These are phyloP conservation scores for Fusarium longipes DNA, from an alignment of 2,329 filamentous ascomycete genomes.

Conservation along the genomic window DNA sequence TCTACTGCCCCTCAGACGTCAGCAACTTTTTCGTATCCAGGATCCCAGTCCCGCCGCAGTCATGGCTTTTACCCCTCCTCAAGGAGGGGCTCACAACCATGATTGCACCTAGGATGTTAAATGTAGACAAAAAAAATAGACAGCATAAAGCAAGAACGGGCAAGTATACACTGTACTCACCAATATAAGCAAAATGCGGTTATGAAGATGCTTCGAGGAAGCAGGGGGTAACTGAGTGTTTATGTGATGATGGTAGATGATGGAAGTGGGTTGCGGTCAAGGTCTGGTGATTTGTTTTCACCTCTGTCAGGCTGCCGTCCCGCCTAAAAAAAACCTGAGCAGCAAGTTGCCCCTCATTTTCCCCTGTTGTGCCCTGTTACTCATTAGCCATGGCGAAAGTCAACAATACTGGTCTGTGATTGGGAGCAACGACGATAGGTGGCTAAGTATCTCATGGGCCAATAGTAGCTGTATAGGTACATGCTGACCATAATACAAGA, in stretches of 20 bases:
- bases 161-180: slow-evolving; percentile 25
- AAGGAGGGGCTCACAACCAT: slow-evolving; percentile 36
- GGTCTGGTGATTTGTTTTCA: slow-evolving; percentile 47
- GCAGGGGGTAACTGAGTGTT: slow-evolving; percentile 15
- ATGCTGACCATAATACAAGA: slow-evolving; percentile 22
- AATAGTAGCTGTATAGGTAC: slow-evolving; percentile 29
- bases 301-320: slow-evolving; percentile 41
- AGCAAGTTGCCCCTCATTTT: slow-evolving; percentile 42
- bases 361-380: slow-evolving; percentile 34
- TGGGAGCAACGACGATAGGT: slow-evolving; percentile 26
- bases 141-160: not conserved
- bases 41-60: slow-evolving; percentile 32
- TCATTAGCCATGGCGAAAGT: slow-evolving; percentile 25
- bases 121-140: not conserved
- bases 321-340: slow-evolving; percentile 32
- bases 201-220: slow-evolving; percentile 24
- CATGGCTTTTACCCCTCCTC: slow-evolving; percentile 41
- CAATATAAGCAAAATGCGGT: slow-evolving; percentile 32
- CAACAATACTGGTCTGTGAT: slow-evolving; percentile 35
- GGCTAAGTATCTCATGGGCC: slow-evolving; percentile 28
- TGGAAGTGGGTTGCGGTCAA: slow-evolving; percentile 40
- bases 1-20: slow-evolving; percentile 32
- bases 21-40: slow-evolving; percentile 26
- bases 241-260: slow-evolving; percentile 32
- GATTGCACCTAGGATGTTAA: slow-evolving; percentile 19